phyloP scores from a whole-genome alignment of 352 stramenopile genomes.

The Globisporangium nagaii region DNA sequence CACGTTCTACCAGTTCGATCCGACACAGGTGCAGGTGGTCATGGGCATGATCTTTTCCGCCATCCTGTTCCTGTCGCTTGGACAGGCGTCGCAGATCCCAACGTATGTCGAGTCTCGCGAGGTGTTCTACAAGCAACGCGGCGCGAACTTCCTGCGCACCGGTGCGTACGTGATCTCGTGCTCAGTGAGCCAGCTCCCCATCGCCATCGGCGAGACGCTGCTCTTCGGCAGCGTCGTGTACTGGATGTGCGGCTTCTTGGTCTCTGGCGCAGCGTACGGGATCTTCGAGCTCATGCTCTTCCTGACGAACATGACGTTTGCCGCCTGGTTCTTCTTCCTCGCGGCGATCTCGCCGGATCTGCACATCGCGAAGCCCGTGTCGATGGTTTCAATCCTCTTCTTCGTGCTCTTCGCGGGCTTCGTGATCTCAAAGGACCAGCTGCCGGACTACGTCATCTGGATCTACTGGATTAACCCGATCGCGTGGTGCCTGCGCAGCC shows the following conservation, averaged over 20 bases:
- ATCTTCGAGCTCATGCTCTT: conserved; percentile 50
- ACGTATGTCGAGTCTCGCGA: conserved; percentile 38
- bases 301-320: conserved; percentile 22
- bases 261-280: conserved; percentile 12
- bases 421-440: conserved; percentile 19
- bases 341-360: conserved; percentile 10
- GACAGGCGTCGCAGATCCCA: conserved; percentile 52
- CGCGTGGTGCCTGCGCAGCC: conserved; percentile 16
- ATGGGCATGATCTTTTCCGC: conserved; percentile 55
- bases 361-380: conserved; percentile 22
- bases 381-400: conserved; percentile 19
- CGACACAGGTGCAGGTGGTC: conserved; percentile 17
- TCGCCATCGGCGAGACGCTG: conserved; percentile 37
- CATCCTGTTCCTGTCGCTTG: conserved; percentile 58
- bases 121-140: conserved; percentile 62
- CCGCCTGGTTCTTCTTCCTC: conserved; percentile 23
- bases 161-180: conserved; percentile 45
- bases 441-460: conserved; percentile 28
- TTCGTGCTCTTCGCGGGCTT: conserved; percentile 32
- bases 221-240: conserved; percentile 68
- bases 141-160: conserved; percentile 58
- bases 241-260: conserved; percentile 53
- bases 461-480: conserved; percentile 40
- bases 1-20: conserved; percentile 21
- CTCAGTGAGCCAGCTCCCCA: conserved; percentile 17